Conservation (phyloP, 1,284 basidiomycete genomes). For the Xanthoconium separans region DNA sequence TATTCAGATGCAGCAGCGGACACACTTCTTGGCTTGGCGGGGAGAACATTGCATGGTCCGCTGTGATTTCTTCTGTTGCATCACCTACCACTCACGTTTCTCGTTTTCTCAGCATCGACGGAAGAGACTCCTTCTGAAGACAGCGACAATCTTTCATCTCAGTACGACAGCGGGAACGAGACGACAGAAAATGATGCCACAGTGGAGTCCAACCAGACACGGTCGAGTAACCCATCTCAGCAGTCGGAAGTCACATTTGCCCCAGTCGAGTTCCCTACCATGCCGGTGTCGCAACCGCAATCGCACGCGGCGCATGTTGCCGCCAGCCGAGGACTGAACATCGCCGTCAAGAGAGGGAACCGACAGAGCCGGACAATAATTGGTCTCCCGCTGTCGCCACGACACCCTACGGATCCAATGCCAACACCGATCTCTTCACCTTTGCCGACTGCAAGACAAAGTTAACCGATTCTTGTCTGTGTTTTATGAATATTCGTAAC, state of each 20-base stretch:
- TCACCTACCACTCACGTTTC: slow-evolving; percentile 9
- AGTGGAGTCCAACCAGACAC: slow-evolving; percentile 47
- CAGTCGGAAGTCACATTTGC: slow-evolving; percentile 21
- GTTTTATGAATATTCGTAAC: slow-evolving; percentile 13
- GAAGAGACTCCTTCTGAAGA: slow-evolving; percentile 69
- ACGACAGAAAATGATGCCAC: slow-evolving; percentile 60
- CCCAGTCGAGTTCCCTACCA: slow-evolving; percentile 14
- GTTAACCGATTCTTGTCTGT: slow-evolving; percentile 12
- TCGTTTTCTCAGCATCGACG: slow-evolving; percentile 38
- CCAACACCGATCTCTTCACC: slow-evolving; percentile 21
- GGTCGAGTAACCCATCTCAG: slow-evolving; percentile 40
- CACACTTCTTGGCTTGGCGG: slow-evolving; percentile 69
- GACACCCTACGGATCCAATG: slow-evolving; percentile 36
- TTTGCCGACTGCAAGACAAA: slow-evolving; percentile 28
- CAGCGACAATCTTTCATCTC: slow-evolving; percentile 60
- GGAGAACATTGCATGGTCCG: slow-evolving; percentile 63
- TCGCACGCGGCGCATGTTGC: slow-evolving; percentile 61
- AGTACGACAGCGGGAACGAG: slow-evolving; percentile 71
- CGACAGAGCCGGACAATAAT: slow-evolving; percentile 60
- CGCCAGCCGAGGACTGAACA: slow-evolving; percentile 68
- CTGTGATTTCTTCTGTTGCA: slow-evolving; percentile 17
- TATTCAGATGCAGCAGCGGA: slow-evolving; percentile 80
- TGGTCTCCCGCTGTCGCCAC: slow-evolving; percentile 63
- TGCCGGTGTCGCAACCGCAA: slow-evolving; percentile 42
- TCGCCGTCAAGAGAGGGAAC: slow-evolving; percentile 56